These are phyloP conservation scores for Coemansia sp. DNA, from an alignment of 192 early-diverging fungal species.

Conservation along the genomic window DNA sequence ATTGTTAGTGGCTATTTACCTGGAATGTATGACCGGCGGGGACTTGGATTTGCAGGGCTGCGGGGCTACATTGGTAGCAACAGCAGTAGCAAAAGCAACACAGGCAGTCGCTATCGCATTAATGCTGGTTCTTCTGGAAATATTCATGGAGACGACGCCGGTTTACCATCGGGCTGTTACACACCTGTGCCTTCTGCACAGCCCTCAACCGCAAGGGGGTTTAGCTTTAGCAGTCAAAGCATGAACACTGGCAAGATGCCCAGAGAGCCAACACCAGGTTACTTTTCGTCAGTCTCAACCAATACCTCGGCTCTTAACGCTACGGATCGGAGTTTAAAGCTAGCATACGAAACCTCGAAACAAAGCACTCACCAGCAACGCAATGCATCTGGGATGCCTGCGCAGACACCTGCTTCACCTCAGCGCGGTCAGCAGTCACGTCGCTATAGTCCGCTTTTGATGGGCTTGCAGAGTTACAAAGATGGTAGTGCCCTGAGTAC, in stretches of 20 bases:
- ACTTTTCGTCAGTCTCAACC: constrained; percentile 36
- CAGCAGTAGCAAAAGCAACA: background rate
- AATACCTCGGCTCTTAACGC: constrained; percentile 15
- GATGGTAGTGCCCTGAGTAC: constrained; percentile 25
- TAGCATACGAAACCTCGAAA: background rate
- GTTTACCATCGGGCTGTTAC: constrained; percentile 17
- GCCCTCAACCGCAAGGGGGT: constrained; percentile 12
- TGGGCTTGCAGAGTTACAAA: constrained; percentile 40
- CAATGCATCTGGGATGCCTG: constrained; percentile 6
- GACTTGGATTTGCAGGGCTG: constrained; percentile 45
- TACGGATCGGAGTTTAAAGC: constrained; percentile 10
- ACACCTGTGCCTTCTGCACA: constrained; percentile 23
- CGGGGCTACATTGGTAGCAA: constrained; percentile 50
- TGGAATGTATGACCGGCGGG: constrained; percentile 18
- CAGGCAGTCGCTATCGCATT: constrained; percentile 15
- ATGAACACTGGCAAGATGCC: constrained; percentile 39
- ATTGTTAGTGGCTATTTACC: constrained; percentile 13
- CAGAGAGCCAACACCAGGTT: constrained; percentile 26
- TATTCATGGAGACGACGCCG: constrained; percentile 24
- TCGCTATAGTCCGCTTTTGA: constrained; percentile 43
- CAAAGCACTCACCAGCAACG: constrained; percentile 8
- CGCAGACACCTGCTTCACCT: constrained; percentile 27
- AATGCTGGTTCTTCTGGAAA: background rate
- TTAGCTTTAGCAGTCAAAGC: constrained; percentile 17
- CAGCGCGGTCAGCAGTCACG: constrained; percentile 22